These are phyloP conservation scores for Silene conica DNA, from an alignment of 148 eudicot genomes.

Conservation along the genomic window DNA sequence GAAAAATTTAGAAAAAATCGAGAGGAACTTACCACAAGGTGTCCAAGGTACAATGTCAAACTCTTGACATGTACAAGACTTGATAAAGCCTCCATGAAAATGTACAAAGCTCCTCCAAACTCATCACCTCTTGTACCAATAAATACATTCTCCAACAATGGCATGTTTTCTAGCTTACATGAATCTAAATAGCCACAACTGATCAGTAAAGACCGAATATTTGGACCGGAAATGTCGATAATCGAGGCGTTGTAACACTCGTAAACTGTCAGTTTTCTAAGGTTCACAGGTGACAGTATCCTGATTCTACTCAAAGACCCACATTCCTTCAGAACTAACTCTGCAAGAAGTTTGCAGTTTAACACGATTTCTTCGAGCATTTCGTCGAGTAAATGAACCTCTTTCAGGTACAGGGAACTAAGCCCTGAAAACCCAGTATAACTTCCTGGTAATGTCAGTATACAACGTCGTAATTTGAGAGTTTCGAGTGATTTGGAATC, in stretches of 20 bases:
- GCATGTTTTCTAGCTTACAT: conserved; percentile 22
- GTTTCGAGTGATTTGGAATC: conserved; percentile 18
- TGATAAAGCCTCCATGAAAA: conserved; percentile 27
- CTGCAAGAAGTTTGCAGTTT: conserved; percentile 20
- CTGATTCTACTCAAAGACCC: conserved; percentile 26
- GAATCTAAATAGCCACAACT: conserved; percentile 32
- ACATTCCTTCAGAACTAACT: conserved; percentile 27
- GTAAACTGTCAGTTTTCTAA: conserved; percentile 30
- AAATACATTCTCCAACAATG: conserved; percentile 27
- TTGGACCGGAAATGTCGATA: conserved; percentile 27
- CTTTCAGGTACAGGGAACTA: conserved; percentile 21
- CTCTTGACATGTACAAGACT: conserved; percentile 26
- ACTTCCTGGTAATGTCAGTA: conserved; percentile 18
- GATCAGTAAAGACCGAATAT: conserved; percentile 27
- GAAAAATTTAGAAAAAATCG: too few species aligned
- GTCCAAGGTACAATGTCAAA: conserved; percentile 33
- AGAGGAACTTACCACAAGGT: conserved; percentile 31
- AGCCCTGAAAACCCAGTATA: conserved; percentile 18
- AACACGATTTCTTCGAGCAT: conserved; percentile 27
- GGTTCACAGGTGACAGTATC: conserved; percentile 10
- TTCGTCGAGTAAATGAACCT: conserved; percentile 26
- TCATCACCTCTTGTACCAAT: conserved; percentile 41
- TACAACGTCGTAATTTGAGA: conserved; percentile 26
- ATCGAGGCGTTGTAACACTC: conserved; percentile 32
- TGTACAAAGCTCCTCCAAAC: conserved; percentile 34